phyloP scores from a whole-genome alignment of 345 rosid species.

The Gossypium stocksii region DNA sequence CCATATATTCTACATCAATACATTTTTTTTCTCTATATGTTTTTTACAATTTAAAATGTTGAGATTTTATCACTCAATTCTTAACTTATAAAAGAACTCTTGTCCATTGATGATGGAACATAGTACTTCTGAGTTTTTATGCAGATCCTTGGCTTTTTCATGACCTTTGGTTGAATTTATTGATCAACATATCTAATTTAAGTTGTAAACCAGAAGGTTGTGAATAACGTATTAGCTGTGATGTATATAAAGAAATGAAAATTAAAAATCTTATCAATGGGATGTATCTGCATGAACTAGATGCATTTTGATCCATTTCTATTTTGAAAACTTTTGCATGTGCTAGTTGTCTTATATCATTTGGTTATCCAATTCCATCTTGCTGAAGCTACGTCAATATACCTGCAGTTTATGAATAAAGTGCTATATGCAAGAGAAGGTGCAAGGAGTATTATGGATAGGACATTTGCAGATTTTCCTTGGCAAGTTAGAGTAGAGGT shows the following conservation, averaged over 20 bases:
- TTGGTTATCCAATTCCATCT: background rate
- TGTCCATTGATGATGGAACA: background rate
- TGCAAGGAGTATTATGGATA: conserved; percentile 85
- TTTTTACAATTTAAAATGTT: background rate
- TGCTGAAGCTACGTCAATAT: conserved; percentile 18
- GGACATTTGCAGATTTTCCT: conserved; percentile 78
- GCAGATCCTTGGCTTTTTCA: background rate
- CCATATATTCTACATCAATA: background rate
- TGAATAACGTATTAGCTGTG: background rate
- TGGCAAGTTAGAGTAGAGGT: conserved; percentile 90
- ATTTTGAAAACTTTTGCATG: background rate
- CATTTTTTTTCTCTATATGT: background rate
- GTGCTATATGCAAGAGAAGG: conserved; percentile 93
- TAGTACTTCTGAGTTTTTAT: conserved; percentile 1
- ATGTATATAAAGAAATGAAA: background rate
- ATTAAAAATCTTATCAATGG: background rate
- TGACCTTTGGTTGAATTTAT: background rate
- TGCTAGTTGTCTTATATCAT: conserved; percentile 1
- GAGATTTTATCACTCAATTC: background rate
- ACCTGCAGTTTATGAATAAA: conserved; percentile 83
- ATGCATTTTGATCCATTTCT: background rate
- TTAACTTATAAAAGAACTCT: background rate
- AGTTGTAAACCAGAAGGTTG: background rate
- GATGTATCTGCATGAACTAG: background rate
- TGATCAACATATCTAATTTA: background rate